Percentiles rank a stretch among this genome's conserved stretches.
Evolutionary conservation across 352 stramenopile genomes (phyloP).

Genomic region (Phytophthora podocarpi): DNA sequence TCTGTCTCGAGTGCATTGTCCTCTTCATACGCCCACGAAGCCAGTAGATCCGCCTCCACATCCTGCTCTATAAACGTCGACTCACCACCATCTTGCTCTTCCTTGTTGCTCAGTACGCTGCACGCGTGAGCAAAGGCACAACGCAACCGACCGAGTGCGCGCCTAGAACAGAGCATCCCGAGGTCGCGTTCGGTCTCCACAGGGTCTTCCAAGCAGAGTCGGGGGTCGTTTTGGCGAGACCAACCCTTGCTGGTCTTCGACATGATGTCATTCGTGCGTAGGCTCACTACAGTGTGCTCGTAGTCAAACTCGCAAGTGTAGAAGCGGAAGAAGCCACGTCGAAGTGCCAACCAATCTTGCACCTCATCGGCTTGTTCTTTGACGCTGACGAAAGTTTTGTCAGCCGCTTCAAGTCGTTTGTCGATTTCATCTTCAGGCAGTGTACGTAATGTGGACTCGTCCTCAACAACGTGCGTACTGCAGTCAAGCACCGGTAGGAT

Average conservation of each 20-base stretch:
- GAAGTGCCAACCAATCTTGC: conserved; percentile 39
- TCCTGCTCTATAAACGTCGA: not conserved
- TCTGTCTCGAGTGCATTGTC: conserved; percentile 11
- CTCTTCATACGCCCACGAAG: conserved; percentile 35
- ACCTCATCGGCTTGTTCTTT: not conserved
- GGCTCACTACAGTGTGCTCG: conserved; percentile 58
- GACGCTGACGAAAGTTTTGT: conserved; percentile 23
- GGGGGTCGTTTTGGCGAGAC: conserved; percentile 37
- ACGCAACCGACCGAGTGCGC: conserved; percentile 55
- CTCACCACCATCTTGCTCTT: not conserved
- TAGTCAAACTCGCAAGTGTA: conserved; percentile 80
- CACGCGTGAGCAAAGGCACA: conserved; percentile 58
- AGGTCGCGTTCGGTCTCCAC: conserved; percentile 76
- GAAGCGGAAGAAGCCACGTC: conserved; percentile 76
- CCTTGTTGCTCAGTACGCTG: conserved; percentile 31
- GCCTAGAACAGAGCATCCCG: conserved; percentile 65
- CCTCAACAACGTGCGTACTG: conserved; percentile 24
- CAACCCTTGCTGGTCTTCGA: conserved; percentile 58
- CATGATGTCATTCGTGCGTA: conserved; percentile 40
- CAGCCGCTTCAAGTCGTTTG: conserved; percentile 12
- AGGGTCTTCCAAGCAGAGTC: conserved; percentile 78
- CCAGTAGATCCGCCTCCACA: conserved; percentile 27
- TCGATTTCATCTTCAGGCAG: conserved; percentile 33
- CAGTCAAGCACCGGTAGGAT: conserved; percentile 60
- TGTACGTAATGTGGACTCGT: conserved; percentile 14